Base-by-base conservation (phyloP, 257 asterid species). In the Fraxinus excelsior region DNA sequence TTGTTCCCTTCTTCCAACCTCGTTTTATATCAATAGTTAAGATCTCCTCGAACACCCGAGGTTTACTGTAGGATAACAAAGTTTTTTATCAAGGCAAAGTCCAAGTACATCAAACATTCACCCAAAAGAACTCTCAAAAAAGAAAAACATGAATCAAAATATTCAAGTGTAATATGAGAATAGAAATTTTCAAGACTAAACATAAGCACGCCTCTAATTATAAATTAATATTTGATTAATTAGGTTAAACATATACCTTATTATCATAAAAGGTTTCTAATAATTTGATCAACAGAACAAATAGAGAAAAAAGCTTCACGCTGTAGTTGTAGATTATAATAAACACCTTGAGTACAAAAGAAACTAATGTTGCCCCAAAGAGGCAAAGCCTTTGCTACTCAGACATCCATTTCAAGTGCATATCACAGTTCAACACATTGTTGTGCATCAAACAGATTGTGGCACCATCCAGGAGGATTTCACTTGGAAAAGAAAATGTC, bases 1-100 rank as follows among this genome's bases (percentile, higher is more conserved):
- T 95, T 64, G 99, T 95, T 74, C 98, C 99, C 83, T 90, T 95
- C 86, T 93, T 95, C 98, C 98, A 95, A 75, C 98, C 99, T 38
- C 94, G 94, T 77, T 88, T 93, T 81, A 95, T 88, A 79, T 95
- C 97, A 6, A 95, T 89, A 7, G 97, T 86, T 80, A 95, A 80
- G 73, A 93, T 89, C 88, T 95, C 98, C 81, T 95, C 98, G 40
- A 88, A 56, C 64, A 79, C 81, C 34, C 89, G 84, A 51, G 76
- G 72, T 72, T 82, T 88, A 28, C 98, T 95, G 94, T 89, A 85
- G 69, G 78, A 81, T 71, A 64, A 65, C 38, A 77, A 70, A 37
- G 76, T 51, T 72, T 64, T 64, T 66, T 35, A 70, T 65, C 75
- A 83, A 70, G 34, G 79, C 25, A 37, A 71, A 75, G 9, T 67